phyloP scores from a whole-genome alignment of 2,329 filamentous ascomycete genomes.

The Emergomyces orientalis region DNA sequence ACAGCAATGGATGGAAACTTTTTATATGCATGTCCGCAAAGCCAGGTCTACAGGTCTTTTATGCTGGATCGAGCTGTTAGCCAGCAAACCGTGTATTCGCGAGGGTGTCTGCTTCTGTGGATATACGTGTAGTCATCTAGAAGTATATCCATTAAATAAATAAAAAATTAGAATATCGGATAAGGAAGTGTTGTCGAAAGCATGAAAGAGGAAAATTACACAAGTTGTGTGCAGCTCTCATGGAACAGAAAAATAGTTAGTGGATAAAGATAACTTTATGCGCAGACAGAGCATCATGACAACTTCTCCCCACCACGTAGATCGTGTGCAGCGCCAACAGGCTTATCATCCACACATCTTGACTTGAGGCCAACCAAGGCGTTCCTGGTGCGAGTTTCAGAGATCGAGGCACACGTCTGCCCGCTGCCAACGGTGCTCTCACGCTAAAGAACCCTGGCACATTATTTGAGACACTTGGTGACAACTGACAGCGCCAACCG shows the following conservation, averaged over 20 bases:
- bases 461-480: constrained; percentile 4
- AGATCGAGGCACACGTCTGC: neutral
- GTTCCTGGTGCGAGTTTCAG: constrained; percentile 4
- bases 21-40: neutral
- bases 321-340: constrained; percentile 2
- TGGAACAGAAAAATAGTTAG: neutral
- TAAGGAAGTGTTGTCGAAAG: neutral
- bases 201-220: neutral
- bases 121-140: neutral
- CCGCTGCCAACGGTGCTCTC: neutral
- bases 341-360: neutral
- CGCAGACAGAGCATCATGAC: no score
- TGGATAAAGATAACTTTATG: no score
- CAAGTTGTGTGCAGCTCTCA: neutral
- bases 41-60: neutral
- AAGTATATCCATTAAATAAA: neutral
- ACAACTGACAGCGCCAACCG: constrained; percentile 2
- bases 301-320: neutral
- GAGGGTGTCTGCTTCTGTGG: neutral
- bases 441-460: neutral
- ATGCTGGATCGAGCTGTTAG: neutral
- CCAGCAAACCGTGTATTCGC: neutral
- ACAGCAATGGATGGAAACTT: neutral
- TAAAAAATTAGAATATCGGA: neutral
- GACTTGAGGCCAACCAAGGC: neutral